phyloP scores from a whole-genome alignment of 176 grass and related monocot genomes.

The Juncus effusus region DNA sequence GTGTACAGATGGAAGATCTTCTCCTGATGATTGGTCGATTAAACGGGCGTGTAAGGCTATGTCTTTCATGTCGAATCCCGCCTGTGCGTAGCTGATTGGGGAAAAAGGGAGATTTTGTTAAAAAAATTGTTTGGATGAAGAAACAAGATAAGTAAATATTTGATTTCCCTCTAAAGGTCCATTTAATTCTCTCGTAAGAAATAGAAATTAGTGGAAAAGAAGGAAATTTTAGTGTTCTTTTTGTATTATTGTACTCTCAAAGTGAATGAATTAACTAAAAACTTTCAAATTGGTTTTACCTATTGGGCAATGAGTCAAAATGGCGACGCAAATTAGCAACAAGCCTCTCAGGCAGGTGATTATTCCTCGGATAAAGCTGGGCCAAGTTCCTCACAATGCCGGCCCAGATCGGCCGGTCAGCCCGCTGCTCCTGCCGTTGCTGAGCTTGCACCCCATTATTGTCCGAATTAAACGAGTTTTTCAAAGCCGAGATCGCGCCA shows the following conservation, averaged over 20 bases:
- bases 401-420: slow-evolving; percentile 35
- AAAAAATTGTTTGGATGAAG: slow-evolving; percentile 7
- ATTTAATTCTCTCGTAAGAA: no score
- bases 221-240: background rate
- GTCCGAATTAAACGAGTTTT: slow-evolving; percentile 79
- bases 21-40: slow-evolving; percentile 64
- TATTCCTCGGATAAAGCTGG: slow-evolving; percentile 64
- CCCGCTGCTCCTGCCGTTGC: slow-evolving; percentile 51
- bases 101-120: slow-evolving; percentile 13
- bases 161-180: no score
- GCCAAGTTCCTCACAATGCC: slow-evolving; percentile 52
- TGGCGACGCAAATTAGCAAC: slow-evolving; percentile 80
- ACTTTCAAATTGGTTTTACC: slow-evolving; percentile 33
- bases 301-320: slow-evolving; percentile 91
- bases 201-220: no score
- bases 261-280: background rate
- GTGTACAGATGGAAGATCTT: slow-evolving; percentile 62
- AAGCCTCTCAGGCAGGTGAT: slow-evolving; percentile 85
- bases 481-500: slow-evolving; percentile 81
- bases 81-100: slow-evolving; percentile 73
- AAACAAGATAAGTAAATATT: no score
- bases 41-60: slow-evolving; percentile 78
- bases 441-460: slow-evolving; percentile 22
- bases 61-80: slow-evolving; percentile 97
- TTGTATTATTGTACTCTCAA: background rate